These are phyloP conservation scores for Rhexocercosporidium sp. DNA, from an alignment of 2,329 filamentous ascomycete genomes.

Conservation along the genomic window DNA sequence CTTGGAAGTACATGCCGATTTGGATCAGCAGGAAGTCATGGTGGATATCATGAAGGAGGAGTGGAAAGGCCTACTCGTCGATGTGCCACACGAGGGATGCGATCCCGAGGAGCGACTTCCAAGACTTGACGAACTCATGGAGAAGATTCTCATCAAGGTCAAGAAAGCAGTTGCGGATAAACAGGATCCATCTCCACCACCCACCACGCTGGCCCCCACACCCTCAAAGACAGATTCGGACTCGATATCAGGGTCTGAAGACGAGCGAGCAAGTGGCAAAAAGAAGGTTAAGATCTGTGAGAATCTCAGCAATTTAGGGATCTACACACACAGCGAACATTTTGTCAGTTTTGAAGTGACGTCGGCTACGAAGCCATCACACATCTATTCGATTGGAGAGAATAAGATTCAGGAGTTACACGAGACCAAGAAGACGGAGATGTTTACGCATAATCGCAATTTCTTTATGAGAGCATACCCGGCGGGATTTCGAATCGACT, in stretches of 20 bases:
- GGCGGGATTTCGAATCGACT: slow-evolving; percentile 78
- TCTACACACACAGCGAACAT: slow-evolving; percentile 87
- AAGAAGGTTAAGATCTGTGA: slow-evolving; percentile 65
- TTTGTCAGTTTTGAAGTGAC: slow-evolving; percentile 75
- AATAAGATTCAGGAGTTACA: slow-evolving; percentile 67
- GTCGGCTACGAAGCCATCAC: slow-evolving; percentile 60
- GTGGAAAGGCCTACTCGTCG: slow-evolving; percentile 78
- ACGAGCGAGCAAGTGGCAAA: slow-evolving; percentile 37
- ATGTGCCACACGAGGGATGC: slow-evolving; percentile 53
- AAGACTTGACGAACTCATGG: slow-evolving; percentile 70
- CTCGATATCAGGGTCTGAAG: slow-evolving; percentile 40
- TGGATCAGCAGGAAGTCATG: slow-evolving; percentile 88
- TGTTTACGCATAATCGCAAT: slow-evolving; percentile 82
- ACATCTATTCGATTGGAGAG: slow-evolving; percentile 73
- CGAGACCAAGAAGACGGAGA: slow-evolving; percentile 54
- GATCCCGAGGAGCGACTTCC: slow-evolving; percentile 63
- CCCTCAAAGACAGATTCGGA: slow-evolving; percentile 32
- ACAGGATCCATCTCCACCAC: slow-evolving; percentile 20
- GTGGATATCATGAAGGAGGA: slow-evolving; percentile 91
- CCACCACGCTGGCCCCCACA: slow-evolving; percentile 30
- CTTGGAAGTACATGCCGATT: slow-evolving; percentile 85
- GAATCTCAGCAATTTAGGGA: slow-evolving; percentile 72
- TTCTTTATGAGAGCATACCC: slow-evolving; percentile 91
- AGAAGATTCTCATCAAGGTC: slow-evolving; percentile 85
- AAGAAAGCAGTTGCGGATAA: slow-evolving; percentile 56